These are phyloP conservation scores for Heliamphora exappendiculata DNA, from an alignment of 148 eudicot species.

Conservation along the genomic window DNA sequence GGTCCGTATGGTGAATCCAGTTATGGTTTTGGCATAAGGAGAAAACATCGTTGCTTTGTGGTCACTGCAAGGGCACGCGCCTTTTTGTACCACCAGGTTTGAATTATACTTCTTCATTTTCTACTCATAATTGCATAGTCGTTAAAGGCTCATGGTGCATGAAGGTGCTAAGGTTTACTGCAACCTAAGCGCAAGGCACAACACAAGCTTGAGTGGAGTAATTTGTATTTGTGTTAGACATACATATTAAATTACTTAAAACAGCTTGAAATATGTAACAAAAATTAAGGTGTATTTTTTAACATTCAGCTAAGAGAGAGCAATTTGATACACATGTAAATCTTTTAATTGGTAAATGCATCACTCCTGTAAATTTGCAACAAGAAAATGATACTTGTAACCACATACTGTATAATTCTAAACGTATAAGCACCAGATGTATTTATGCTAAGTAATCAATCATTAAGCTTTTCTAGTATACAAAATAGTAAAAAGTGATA, in stretches of 20 bases:
- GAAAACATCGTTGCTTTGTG: slow-evolving; percentile 68
- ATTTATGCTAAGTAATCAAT: background rate
- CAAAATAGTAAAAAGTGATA: background rate
- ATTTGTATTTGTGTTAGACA: background rate
- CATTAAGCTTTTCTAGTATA: background rate
- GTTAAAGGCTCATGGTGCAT: background rate
- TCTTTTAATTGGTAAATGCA: background rate
- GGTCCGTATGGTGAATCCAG: slow-evolving; percentile 22
- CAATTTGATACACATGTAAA: background rate
- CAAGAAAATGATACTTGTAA: background rate
- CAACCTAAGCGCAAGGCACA: background rate
- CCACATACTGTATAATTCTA: background rate
- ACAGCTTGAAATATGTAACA: background rate
- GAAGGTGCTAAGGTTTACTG: background rate
- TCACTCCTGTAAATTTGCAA: background rate
- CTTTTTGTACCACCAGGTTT: slow-evolving; percentile 96
- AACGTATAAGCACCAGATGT: background rate
- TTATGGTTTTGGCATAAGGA: slow-evolving; percentile 56
- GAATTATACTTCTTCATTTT: slow-evolving; percentile 8
- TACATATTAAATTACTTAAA: background rate
- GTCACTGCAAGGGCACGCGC: slow-evolving; percentile 83
- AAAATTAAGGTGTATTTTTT: background rate
- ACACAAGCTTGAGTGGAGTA: background rate
- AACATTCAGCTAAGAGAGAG: background rate
- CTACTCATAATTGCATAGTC: background rate